phyloP scores from a whole-genome alignment of 768 basidiomycete species.

The Tulasnella calospora region DNA sequence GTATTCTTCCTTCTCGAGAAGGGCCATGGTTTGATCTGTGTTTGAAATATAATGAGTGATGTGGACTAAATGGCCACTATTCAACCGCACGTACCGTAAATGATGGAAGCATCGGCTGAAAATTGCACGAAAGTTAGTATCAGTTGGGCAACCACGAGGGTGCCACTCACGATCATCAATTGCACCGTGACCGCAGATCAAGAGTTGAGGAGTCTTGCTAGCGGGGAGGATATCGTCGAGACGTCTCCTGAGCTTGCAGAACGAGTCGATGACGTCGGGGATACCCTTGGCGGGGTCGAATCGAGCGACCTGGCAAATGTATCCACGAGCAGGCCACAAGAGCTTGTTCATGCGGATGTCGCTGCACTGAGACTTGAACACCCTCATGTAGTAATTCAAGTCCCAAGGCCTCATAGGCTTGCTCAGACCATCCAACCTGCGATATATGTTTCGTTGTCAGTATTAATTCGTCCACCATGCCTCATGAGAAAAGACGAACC shows the following conservation, averaged over 20 bases:
- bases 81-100: constrained; percentile 57
- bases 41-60: not conserved
- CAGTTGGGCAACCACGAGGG: constrained; percentile 39
- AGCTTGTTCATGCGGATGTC: constrained; percentile 80
- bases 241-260: constrained; percentile 65
- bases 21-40: constrained; percentile 21
- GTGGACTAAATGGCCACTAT: not conserved
- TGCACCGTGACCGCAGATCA: constrained; percentile 85
- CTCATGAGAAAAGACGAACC: constrained; percentile 47
- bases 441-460: not conserved
- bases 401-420: constrained; percentile 44
- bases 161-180: constrained; percentile 65
- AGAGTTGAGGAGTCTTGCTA: constrained; percentile 63
- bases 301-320: constrained; percentile 87
- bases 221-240: constrained; percentile 46
- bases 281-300: constrained; percentile 89
- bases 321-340: constrained; percentile 74
- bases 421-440: constrained; percentile 88
- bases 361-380: constrained; percentile 69
- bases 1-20: constrained; percentile 22
- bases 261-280: constrained; percentile 65
- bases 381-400: constrained; percentile 83
- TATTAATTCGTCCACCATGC: constrained; percentile 33
- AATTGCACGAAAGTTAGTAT: constrained; percentile 3
- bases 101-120: constrained; percentile 51